Base-by-base conservation (phyloP, 345 rosid genomes). In the Abelmoschus esculentus region DNA sequence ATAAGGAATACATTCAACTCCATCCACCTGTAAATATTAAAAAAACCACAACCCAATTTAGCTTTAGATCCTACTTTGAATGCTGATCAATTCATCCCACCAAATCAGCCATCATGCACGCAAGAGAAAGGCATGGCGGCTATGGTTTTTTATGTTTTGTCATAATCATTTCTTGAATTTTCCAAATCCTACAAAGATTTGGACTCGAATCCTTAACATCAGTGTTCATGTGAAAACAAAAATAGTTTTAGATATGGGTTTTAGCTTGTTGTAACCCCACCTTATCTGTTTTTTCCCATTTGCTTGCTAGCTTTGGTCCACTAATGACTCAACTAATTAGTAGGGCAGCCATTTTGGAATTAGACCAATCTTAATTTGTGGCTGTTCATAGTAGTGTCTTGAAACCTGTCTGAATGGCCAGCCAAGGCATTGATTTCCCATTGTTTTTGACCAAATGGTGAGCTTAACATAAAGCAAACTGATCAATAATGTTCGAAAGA, bases 1-100 rank as follows among this genome's bases (percentile, higher is more conserved):
- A 55, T 93, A 79, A 87, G 40, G 13, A 47, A 77, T 7, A 15
- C 18, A 18, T 32, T 31, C 19, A 77, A 22, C 28, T 47, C 14
- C 32, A 9, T 22, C 34, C 34, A 64, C 53, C 5, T 64, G 67
- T 64, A 64, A 64, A 64, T 64, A 15, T 40, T 40, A 13, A 19
- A 64, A 42, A 47, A 49, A 36, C 0, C 40, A 49, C 14, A 14
- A 11, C 11, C 67, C 34, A 36, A 19, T 12, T 64, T 42, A 40
- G 67, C 52, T 22, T 7, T 61, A 36, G 28, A 58, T 58, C 38
- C 38, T 32, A 4, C 66, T 73, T 74, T 75, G 82, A 75, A 49
- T 49, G 53, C 75, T 31, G 53, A 12, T 50, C 38, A 14, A 49
- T 49, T 14, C 17, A 49, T 34, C 40, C 75, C 67, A 66, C 63